phyloP scores from a whole-genome alignment of 176 grass and related monocot genomes.

The Chrysopogon serrulatus region DNA sequence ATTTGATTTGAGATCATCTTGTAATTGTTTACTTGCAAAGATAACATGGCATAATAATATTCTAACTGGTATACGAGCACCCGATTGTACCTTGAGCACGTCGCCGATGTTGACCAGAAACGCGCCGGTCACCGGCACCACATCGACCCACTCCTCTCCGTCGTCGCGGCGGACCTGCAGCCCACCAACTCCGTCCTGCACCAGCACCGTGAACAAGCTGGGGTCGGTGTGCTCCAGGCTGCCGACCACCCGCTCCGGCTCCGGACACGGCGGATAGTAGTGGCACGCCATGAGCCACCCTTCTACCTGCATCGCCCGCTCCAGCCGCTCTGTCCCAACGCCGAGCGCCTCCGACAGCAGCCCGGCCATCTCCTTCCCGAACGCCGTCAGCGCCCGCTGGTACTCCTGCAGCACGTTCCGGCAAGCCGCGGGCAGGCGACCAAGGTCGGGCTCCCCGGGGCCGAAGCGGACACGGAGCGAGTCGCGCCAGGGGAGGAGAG shows the following conservation, averaged over 20 bases:
- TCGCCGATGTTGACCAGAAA: conserved; percentile 45
- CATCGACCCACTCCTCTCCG: conserved; percentile 28
- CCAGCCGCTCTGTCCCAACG: conserved; percentile 3
- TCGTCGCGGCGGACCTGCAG: conserved; percentile 24
- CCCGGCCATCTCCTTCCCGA: conserved; percentile 26
- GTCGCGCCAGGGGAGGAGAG: conserved; percentile 34
- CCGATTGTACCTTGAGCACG: conserved; percentile 36
- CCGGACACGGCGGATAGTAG: conserved; percentile 54
- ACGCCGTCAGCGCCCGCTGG: background rate
- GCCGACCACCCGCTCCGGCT: conserved; percentile 27
- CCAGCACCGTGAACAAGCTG: conserved; percentile 31
- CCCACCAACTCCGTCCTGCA: conserved; percentile 35
- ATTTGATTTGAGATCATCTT: background rate
- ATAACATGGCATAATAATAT: background rate
- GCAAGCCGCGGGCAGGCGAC: conserved; percentile 13
- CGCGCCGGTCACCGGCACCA: conserved; percentile 12
- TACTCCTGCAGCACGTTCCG: conserved; percentile 25
- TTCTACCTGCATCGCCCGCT: conserved; percentile 24
- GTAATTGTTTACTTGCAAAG: background rate
- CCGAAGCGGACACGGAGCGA: conserved; percentile 27
- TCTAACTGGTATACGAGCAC: background rate
- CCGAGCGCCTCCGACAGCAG: conserved; percentile 50
- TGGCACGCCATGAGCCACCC: conserved; percentile 45
- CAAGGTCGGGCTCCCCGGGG: conserved; percentile 4
- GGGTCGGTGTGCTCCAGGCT: conserved; percentile 45